Base-by-base conservation (phyloP, 2,329 filamentous ascomycete genomes). In the Penicillium thymicola region DNA sequence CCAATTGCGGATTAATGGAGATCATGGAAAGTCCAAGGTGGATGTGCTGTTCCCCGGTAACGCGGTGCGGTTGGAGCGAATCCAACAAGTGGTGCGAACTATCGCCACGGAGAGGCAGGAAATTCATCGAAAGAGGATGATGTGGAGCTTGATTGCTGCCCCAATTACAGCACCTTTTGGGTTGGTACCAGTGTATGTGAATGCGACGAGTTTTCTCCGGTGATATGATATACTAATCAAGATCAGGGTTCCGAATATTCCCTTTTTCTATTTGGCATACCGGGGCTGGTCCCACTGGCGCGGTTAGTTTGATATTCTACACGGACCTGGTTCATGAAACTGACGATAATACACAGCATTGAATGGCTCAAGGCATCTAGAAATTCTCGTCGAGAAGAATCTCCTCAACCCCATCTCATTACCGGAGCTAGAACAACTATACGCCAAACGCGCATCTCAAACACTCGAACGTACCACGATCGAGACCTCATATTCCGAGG, bases 191-290 rank as follows among this genome's bases (percentile, higher is more conserved):
- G 71, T 97, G 91, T 95, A 83, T 76, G 90, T 58, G 51, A 3
- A 30, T 18, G 10, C 18, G 32, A 14, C 16, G 25, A 14, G 10
- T 13, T 11, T 36, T 44, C 16, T 8, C 11, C 10, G 11, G 40
- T 30, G 43, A 32, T 11, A 18, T 25, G 37, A 34, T 37, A 46
- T 51, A 18, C 54, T 58, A 51, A 66, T 41, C n/a, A 42, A 38
- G 30, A 53, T 13, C 49, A 95, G 90, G 60, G 82, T 97, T 61
- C 92, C 93, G 36, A 97, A 99, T 71, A 80, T 99, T 13, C 94
- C 94, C 18, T 97, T 97, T 80, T 97, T 97, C 79, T 99, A 97
- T 74, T 83, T 97, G 40, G 85, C 85, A 18, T 99, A 95, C 78
- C 85, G 94, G 62, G 78, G 91, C 27, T 97, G 89, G 88, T 95